These are phyloP conservation scores for Cercophora samala DNA, from an alignment of 495 filamentous ascomycete species.

Conservation along the genomic window DNA sequence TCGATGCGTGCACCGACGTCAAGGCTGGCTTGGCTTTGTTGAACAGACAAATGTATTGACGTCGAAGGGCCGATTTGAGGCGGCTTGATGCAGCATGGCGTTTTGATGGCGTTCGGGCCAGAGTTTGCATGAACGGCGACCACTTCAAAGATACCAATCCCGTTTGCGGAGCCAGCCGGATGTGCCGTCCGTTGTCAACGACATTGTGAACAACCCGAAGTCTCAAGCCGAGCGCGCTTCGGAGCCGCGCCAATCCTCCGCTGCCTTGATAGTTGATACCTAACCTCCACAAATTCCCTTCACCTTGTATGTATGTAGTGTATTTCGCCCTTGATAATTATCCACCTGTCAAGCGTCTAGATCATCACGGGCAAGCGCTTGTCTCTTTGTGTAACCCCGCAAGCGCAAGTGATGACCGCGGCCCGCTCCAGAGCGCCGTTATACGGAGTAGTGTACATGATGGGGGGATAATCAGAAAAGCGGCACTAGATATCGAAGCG, in stretches of 20 bases:
- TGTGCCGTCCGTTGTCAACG: slow-evolving; percentile 6
- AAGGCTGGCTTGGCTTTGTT: not conserved
- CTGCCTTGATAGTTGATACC: not conserved
- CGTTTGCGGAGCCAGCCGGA: not conserved
- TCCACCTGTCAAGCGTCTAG: not conserved
- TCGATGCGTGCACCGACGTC: not conserved
- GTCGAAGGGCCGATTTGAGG: slow-evolving; percentile 29
- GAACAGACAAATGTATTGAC: not conserved
- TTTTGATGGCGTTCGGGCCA: slow-evolving; percentile 16
- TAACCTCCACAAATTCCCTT: slow-evolving; percentile 1
- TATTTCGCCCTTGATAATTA: not conserved
- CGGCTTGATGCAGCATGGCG: slow-evolving; percentile 26
- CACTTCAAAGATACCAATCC: slow-evolving; percentile 1
- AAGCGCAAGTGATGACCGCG: not conserved
- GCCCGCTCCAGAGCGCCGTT: slow-evolving; percentile 3
- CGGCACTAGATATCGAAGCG: not conserved
- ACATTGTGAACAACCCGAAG: not conserved
- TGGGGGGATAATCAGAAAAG: not conserved
- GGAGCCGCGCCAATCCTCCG: not conserved
- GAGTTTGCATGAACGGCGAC: slow-evolving; percentile 14
- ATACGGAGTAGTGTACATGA: not conserved
- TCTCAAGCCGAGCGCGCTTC: not conserved
- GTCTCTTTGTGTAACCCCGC: slow-evolving; percentile 1
- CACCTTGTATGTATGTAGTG: too few species aligned
- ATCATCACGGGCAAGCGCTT: not conserved